Percentiles rank a stretch among this genome's conserved stretches.
These are phyloP conservation scores for Fusarium musae DNA, from an alignment of 2,329 filamentous ascomycete genomes.

Conservation along the genomic window DNA sequence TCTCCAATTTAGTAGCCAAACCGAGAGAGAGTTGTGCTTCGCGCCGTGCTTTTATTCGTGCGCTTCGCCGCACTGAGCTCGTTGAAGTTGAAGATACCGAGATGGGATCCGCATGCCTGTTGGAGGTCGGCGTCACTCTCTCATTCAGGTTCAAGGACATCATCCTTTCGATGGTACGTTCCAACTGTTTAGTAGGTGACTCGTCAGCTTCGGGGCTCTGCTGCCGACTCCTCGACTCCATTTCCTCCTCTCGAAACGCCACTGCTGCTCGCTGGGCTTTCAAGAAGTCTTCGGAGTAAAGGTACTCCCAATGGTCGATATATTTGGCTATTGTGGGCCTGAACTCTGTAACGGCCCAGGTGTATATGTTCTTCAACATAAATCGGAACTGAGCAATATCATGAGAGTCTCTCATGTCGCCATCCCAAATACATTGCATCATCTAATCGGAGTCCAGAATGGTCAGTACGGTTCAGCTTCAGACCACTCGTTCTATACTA, in stretches of 20 bases:
- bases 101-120: rapidly evolving
- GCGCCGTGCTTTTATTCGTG: background rate
- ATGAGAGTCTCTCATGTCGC: background rate
- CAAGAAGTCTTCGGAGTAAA: rapidly evolving
- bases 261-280: background rate
- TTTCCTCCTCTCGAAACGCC: background rate
- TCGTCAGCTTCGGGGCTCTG: background rate
- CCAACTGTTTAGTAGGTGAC: background rate
- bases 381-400: background rate
- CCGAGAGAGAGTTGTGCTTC: background rate
- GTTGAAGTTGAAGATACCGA: background rate
- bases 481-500: background rate
- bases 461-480: background rate
- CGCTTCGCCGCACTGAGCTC: background rate
- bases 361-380: background rate
- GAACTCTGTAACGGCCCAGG: background rate
- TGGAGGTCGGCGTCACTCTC: background rate
- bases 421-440: background rate
- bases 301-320: background rate
- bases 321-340: background rate
- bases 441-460: background rate
- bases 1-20: background rate
- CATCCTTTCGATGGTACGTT: background rate
- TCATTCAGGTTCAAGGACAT: background rate
- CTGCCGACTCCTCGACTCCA: background rate